phyloP scores from a whole-genome alignment of 2,329 filamentous ascomycete genomes.

The Fusarium duplospermum region DNA sequence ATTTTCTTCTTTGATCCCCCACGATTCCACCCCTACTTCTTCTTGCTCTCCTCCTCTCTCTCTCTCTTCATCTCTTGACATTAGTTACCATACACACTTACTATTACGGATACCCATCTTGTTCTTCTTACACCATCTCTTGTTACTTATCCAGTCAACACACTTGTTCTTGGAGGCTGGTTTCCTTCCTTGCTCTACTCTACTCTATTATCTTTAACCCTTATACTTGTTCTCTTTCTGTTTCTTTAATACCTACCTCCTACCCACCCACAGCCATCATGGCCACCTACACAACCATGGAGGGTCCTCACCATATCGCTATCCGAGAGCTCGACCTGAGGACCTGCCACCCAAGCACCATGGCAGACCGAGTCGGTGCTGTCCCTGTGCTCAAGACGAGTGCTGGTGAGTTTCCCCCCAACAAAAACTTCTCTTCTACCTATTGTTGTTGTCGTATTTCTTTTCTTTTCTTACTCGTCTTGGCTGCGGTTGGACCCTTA shows the following conservation, averaged over 20 bases:
- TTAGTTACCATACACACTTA: slow-evolving; percentile 19
- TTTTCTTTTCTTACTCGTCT: slow-evolving; percentile 9
- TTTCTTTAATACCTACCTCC: slow-evolving; percentile 1
- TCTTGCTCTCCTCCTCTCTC: slow-evolving; percentile 24
- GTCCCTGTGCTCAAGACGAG: slow-evolving; percentile 70
- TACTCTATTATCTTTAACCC: slow-evolving; percentile 7
- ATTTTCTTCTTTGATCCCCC: slow-evolving; percentile 35
- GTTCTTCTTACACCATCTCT: slow-evolving; percentile 13
- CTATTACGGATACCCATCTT: slow-evolving; percentile 14
- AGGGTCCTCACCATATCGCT: slow-evolving; percentile 48
- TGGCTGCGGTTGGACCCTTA: slow-evolving; percentile 10
- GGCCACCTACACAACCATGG: slow-evolving; percentile 41
- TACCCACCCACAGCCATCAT: slow-evolving; percentile 14
- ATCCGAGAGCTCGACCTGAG: slow-evolving; percentile 64
- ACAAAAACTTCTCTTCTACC: background rate
- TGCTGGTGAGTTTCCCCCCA: slow-evolving; percentile 62
- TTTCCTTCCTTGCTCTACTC: slow-evolving; percentile 34
- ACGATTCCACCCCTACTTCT: slow-evolving; percentile 28
- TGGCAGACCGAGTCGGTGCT: slow-evolving; percentile 66
- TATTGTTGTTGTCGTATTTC: slow-evolving; percentile 9
- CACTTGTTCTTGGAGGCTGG: slow-evolving; percentile 41
- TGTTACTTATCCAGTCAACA: slow-evolving; percentile 25
- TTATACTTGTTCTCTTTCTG: slow-evolving; percentile 20
- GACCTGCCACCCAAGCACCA: slow-evolving; percentile 58
- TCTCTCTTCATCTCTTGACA: slow-evolving; percentile 21